phyloP scores from a whole-genome alignment of 352 stramenopile species.

The Phytophthora sansomeana region DNA sequence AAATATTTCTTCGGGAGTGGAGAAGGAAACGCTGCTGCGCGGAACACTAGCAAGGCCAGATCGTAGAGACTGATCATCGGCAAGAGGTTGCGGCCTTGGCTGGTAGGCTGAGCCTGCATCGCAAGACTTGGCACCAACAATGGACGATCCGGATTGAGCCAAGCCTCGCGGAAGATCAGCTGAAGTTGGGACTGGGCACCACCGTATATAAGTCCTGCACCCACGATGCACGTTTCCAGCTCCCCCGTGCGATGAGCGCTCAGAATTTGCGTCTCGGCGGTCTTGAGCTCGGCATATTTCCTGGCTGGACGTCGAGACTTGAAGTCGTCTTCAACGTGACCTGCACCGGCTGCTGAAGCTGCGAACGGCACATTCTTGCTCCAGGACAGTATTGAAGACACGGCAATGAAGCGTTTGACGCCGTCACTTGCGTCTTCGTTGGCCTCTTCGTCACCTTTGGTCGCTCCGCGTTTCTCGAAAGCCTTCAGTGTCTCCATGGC shows the following conservation, averaged over 20 bases:
- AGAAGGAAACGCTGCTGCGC: slow-evolving; percentile 44
- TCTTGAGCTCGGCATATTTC: slow-evolving; percentile 82
- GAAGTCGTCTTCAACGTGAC: slow-evolving; percentile 80
- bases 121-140: slow-evolving; percentile 68
- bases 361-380: slow-evolving; percentile 70
- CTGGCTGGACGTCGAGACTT: slow-evolving; percentile 77
- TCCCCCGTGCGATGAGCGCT: slow-evolving; percentile 66
- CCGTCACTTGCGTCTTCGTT: slow-evolving; percentile 37
- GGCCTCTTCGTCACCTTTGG: slow-evolving; percentile 38
- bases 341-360: slow-evolving; percentile 44
- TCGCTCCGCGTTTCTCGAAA: slow-evolving; percentile 57
- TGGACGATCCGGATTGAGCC: slow-evolving; percentile 64
- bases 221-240: slow-evolving; percentile 80
- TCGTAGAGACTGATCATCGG: slow-evolving; percentile 90
- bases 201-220: slow-evolving; percentile 79
- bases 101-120: slow-evolving; percentile 31
- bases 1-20: slow-evolving; percentile 66
- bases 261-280: slow-evolving; percentile 84
- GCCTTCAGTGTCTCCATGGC: slow-evolving; percentile 71
- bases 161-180: slow-evolving; percentile 75
- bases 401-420: slow-evolving; percentile 75
- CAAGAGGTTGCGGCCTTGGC: slow-evolving; percentile 67
- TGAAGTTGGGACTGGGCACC: slow-evolving; percentile 74
- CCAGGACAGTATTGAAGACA: slow-evolving; percentile 84
- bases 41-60: slow-evolving; percentile 62